Conservation (phyloP, 495 filamentous ascomycete genomes). For the Stereocaulon alpinum region DNA sequence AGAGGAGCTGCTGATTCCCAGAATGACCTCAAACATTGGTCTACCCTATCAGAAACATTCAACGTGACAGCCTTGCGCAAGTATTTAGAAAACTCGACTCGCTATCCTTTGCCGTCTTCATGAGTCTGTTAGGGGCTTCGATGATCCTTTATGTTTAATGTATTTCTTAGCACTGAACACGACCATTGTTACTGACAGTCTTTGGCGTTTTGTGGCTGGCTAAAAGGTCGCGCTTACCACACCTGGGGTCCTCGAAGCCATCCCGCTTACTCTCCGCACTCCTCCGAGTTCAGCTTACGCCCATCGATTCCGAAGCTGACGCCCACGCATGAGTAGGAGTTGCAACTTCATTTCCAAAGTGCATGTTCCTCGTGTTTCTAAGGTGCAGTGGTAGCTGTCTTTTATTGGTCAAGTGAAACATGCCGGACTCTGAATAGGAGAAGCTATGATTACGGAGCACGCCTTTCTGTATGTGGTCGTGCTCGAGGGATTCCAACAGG, state of each 20-base stretch:
- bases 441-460: neutral
- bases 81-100: too few species aligned
- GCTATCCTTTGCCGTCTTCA: too few species aligned
- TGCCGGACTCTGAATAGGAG: neutral
- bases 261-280: neutral
- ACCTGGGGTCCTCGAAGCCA: neutral
- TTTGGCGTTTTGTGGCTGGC: slow-evolving; percentile 6
- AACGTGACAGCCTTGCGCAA: too few species aligned
- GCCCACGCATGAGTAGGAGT: neutral
- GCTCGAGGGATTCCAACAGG: neutral
- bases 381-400: neutral
- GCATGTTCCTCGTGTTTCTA: neutral
- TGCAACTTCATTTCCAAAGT: neutral
- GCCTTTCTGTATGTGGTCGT: neutral
- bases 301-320: neutral
- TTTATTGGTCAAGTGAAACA: neutral
- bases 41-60: too few species aligned
- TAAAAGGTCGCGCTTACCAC: neutral
- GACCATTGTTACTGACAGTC: neutral
- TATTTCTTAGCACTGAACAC: neutral
- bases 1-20: too few species aligned
- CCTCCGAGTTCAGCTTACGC: neutral
- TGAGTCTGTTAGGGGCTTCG: neutral
- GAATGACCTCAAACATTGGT: too few species aligned
- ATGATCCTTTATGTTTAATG: neutral